Base-by-base conservation (phyloP, 495 filamentous ascomycete genomes). In the Neurospora sp. region DNA sequence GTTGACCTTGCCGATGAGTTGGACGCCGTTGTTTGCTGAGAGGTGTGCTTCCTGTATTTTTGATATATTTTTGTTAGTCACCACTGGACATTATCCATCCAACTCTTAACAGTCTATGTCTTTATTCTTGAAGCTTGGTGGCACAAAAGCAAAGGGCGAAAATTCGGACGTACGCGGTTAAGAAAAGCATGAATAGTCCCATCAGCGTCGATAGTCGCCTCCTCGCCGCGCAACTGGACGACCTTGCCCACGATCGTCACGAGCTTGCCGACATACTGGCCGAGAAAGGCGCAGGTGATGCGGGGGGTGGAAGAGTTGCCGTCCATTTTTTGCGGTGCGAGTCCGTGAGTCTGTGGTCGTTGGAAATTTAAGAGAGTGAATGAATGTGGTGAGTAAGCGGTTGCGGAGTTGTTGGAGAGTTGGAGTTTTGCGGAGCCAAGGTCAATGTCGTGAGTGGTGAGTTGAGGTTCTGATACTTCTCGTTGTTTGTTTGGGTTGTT, bases 1-100 rank as follows among this genome's bases (percentile, higher is more conserved):
- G 75, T 94, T 90, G 72, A 99, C 94, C 82, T 96, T 98, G 71
- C 94, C 96, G 54, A 98, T 91, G 74, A 99, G 83, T 83, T 99
- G 96, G 20, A 92, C 90, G 62, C 92, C 88, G 80, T 93, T 93
- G 70, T 92, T 91, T 79, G 92, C 86, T 70, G 88, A 85, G 46
- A 98, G 83, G 80, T 97, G 93, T 40, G 88, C 87, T 75, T 97
- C 94, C 87, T 94, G 54, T 31, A 14, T 8, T 46, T 8, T 41
- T 41, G 4, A 31, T 8, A 37, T 37, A 37, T 38, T 72, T 46
- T 39, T 75, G 74, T 73, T 27, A 46, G 42, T 20, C 9, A 46
- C 18, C 42, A n/a, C 42, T n/a, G 42, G 42, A 46, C 18, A 46
- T n/a, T 20, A n/a, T 46, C 18, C 18, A 46, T 20, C 18, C n/a